Evolutionary conservation across 164 flowering plant genomes (phyloP).

Genomic region (Nymphaea colorata): DNA sequence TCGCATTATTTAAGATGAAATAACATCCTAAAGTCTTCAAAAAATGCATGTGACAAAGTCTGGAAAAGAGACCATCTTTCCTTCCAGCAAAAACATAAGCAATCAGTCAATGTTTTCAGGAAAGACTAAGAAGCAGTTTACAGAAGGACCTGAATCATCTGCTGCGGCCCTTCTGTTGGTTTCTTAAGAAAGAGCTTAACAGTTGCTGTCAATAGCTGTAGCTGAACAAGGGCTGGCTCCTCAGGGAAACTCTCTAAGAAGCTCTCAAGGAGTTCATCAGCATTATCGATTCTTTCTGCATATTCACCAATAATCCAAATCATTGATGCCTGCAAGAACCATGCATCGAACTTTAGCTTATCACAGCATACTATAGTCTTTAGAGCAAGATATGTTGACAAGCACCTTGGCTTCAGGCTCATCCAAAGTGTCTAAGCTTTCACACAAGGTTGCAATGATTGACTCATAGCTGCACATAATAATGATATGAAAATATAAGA

Average conservation of each 20-base stretch:
- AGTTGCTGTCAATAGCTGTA: conserved; percentile 94
- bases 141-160: conserved; percentile 85
- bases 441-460: conserved; percentile 98
- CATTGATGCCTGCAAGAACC: conserved; percentile 77
- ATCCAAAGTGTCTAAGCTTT: conserved; percentile 94
- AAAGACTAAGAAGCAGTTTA: too few species aligned
- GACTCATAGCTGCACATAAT: conserved; percentile 73
- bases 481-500: background rate
- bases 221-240: conserved; percentile 93
- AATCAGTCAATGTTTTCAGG: too few species aligned
- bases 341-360: background rate
- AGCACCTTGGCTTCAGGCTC: conserved; percentile 99
- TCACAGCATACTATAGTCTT: too few species aligned
- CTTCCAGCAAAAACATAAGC: too few species aligned
- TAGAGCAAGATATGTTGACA: too few species aligned
- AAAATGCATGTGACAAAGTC: too few species aligned
- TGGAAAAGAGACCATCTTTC: too few species aligned
- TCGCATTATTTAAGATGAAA: too few species aligned
- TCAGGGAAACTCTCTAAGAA: conserved; percentile 96
- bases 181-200: conserved; percentile 96
- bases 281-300: conserved; percentile 99
- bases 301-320: conserved; percentile 99
- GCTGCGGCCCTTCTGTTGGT: conserved; percentile 99
- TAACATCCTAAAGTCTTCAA: too few species aligned
- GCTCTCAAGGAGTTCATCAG: conserved; percentile 97